Evolutionary conservation across 768 basidiomycete genomes (phyloP), one percentile per base, ranked within the genome.

Genomic region (Termitomyces sp.): DNA sequence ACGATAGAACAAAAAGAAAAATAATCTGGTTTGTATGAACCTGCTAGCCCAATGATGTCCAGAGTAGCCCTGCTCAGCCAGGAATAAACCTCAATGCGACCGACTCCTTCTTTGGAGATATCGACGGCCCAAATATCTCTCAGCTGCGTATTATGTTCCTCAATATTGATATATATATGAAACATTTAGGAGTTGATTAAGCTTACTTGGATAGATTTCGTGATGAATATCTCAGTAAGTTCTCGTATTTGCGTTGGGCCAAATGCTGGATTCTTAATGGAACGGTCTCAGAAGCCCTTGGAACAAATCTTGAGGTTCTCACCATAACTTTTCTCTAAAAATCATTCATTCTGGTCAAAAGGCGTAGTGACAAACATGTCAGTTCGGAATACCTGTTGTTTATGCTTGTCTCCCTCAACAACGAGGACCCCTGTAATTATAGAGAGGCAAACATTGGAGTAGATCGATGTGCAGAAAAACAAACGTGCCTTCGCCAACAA

Each of bases 21-120:
- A 47, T 20, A 12, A 22, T 4, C 2, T 27, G 27, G 6, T 47
- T 5, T 44, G 65, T 77, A 80, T 62, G 69, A 75, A 62, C 87
- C 84, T 72, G 75, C 86, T 41, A 87, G 73, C 8, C 89, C 89
- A 52, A 94, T 91, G 53, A 89, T 81, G 61, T 92, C 91, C 9
- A 92, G 74, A 5, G 89, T 90, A 46, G 81, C 80, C 56, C 80
- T 81, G 46, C 81, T 83, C 2, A 92, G 72, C 82, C 85, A 90
- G 3, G 76, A 71, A 42, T 86, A 71, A 2, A 85, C 80, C 34
- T 94, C 85, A 29, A 90, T 72, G 6, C 70, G 70, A 2, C 61
- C 69, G n/a, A 22, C 24, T 18, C 52, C 57, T 50, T 72, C 58
- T n/a, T 71, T 71, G 29, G 65, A 55, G 22, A 73, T 69, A 56